Evolutionary conservation across 176 grass and related monocot genomes (phyloP).

Genomic region (Tillandsia fasciculata): DNA sequence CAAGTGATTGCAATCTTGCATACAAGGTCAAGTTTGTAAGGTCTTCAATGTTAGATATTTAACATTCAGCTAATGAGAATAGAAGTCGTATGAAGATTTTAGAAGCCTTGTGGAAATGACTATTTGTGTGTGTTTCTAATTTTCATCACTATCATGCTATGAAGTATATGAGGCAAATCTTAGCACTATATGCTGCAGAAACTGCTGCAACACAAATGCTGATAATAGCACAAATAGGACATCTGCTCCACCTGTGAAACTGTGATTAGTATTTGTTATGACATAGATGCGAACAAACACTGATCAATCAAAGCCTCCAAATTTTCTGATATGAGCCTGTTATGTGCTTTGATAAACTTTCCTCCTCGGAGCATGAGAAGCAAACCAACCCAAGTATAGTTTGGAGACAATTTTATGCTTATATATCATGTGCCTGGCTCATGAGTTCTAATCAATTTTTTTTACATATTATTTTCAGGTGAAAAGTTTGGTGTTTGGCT

Average conservation of each 20-base stretch:
- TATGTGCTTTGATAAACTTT: not conserved
- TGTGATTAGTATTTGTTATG: not conserved
- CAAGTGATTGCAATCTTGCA: not conserved
- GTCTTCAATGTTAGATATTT: too few relatives aligned
- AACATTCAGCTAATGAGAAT: too few relatives aligned
- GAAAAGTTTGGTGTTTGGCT: conserved; percentile 82
- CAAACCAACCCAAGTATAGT: not conserved
- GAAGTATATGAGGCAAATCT: not conserved
- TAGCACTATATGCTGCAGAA: not conserved
- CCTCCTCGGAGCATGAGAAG: not conserved
- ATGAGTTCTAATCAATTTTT: not conserved
- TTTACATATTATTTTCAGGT: conserved; percentile 36
- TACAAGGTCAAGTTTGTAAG: too few relatives aligned
- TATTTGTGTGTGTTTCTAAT: too few relatives aligned
- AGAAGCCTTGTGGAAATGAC: too few relatives aligned
- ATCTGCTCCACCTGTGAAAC: not conserved
- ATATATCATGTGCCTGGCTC: not conserved
- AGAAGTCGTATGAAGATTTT: too few relatives aligned
- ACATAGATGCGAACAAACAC: not conserved
- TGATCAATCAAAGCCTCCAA: too few relatives aligned
- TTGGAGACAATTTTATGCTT: not conserved
- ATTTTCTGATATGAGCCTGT: not conserved
- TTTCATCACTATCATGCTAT: not conserved
- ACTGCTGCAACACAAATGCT: not conserved
- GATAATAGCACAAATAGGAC: not conserved